Evolutionary conservation across 1,284 basidiomycete species (phyloP), one percentile per base, ranked within the genome.

Genomic region (Leccinum solheimii): DNA sequence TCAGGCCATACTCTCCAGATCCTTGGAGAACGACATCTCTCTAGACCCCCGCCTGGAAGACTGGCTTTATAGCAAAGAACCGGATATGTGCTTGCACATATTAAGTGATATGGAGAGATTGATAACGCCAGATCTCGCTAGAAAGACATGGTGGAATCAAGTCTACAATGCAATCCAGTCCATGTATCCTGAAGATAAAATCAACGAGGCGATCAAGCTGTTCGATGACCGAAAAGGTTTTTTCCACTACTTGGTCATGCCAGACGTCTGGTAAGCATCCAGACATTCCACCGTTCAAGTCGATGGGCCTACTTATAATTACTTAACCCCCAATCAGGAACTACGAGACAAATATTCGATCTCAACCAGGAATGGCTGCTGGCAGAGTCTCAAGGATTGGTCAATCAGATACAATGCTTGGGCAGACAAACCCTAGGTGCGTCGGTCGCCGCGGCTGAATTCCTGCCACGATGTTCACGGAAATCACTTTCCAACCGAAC

Each of bases 1-100:
- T 23, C 21, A 34, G 10, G 38, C 52, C 23, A 61, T 61, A 30
- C 60, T 61, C n/a, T 11, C 26, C 5, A 50, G n/a, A n/a, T 61
- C 51, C 14, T 23, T 61, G 43, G 32, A 8, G 2, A 6, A 60
- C 13, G 34, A 50, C 21, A 9, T 36, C 19, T 19, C 23, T 9
- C 27, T 52, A 32, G 59, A 62, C 16, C 13, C 19, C 32, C 55
- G 36, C 3, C 56, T 62, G 3, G 51, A 43, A 19, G 51, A 58
- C 3, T 63, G 62, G 62, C 52, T 63, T 1, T 40, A 10, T 21
- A 30, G 62, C n/a, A 51, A 57, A 7, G 62, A 57, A 45, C 56
- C 61, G 1, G 16, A 62, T 2, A 55, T 27, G 45, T 62, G 62
- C 38, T 55, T 63, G 36, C 16, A 21, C 10, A 54, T 40, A 16